Evolutionary conservation across 805 yeast species (phyloP).

Genomic region (Zygoascus bituminiphila): DNA sequence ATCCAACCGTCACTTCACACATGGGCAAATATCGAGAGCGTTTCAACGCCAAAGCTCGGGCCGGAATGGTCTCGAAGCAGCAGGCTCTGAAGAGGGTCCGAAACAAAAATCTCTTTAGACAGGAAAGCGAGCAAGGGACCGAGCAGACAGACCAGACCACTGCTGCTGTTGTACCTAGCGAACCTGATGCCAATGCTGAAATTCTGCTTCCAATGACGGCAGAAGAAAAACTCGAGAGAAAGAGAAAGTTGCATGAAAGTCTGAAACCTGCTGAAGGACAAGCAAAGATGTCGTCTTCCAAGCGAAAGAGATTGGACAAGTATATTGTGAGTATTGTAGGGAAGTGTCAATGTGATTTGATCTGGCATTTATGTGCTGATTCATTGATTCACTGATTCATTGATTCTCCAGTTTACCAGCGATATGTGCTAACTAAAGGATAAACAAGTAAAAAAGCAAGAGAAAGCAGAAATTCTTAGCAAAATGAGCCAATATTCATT

Average conservation of each 20-base stretch:
- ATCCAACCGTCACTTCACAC: not conserved
- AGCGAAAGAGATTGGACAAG: conserved; percentile 74
- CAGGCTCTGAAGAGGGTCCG: conserved; percentile 58
- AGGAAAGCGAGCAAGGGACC: conserved; percentile 35
- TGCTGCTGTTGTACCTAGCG: conserved; percentile 9
- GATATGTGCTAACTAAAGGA: too few species aligned
- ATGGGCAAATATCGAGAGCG: conserved; percentile 82
- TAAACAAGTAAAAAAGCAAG: conserved; percentile 82
- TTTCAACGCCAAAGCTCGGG: conserved; percentile 76
- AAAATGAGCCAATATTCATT: conserved; percentile 58
- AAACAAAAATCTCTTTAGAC: conserved; percentile 57
- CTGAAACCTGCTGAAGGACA: conserved; percentile 47
- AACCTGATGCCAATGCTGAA: conserved; percentile 50
- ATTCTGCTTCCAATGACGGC: conserved; percentile 53
- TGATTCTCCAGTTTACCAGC: too few species aligned
- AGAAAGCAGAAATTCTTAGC: conserved; percentile 65
- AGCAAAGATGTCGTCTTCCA: conserved; percentile 59
- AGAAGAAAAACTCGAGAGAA: conserved; percentile 55
- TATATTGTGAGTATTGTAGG: conserved; percentile 47
- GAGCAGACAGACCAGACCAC: conserved; percentile 20
- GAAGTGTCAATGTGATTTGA: too few species aligned
- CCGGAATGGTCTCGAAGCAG: conserved; percentile 77
- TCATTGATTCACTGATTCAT: too few species aligned
- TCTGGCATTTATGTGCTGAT: too few species aligned
- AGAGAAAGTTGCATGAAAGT: conserved; percentile 53